Percentiles rank a stretch among this genome's conserved stretches.
These are phyloP conservation scores for Ambrosia artemisiifolia DNA, from an alignment of 129 eudicot genomes.

Conservation along the genomic window DNA sequence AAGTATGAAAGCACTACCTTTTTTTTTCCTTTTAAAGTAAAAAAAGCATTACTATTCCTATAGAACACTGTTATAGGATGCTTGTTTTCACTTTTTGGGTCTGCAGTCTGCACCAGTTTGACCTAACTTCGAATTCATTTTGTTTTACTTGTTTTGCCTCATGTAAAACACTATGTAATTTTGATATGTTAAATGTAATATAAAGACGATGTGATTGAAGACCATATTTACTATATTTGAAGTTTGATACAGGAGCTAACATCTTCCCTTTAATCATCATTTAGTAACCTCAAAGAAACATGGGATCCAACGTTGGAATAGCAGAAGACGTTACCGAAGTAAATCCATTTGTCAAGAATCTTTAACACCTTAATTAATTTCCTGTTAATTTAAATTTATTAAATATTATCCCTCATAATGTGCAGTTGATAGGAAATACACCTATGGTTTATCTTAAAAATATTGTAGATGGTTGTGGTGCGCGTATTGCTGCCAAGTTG, in stretches of 20 bases:
- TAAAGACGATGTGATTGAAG: no score
- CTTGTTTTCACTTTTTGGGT: no score
- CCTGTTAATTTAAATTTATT: background rate
- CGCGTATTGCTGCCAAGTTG: constrained; percentile 61
- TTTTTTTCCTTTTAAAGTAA: no score
- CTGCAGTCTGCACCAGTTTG: no score
- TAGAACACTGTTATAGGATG: no score
- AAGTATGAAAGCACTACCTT: no score
- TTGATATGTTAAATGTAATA: no score
- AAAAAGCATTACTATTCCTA: no score
- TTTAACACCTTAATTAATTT: background rate
- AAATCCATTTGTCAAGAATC: constrained; percentile 15
- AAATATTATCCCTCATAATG: background rate
- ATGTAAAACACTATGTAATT: no score
- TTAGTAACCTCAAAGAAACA: constrained; percentile 42
- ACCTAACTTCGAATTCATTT: no score
- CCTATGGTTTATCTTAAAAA: constrained; percentile 73
- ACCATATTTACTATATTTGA: background rate
- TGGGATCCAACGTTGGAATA: constrained; percentile 49
- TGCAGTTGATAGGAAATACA: constrained; percentile 66
- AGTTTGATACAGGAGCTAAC: background rate
- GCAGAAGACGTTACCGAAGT: constrained; percentile 75
- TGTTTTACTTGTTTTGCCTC: no score
- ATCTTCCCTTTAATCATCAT: background rate
- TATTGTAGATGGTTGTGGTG: constrained; percentile 63